phyloP scores from a whole-genome alignment of 2,329 filamentous ascomycete genomes.

The Aureobasidium mangrovei region DNA sequence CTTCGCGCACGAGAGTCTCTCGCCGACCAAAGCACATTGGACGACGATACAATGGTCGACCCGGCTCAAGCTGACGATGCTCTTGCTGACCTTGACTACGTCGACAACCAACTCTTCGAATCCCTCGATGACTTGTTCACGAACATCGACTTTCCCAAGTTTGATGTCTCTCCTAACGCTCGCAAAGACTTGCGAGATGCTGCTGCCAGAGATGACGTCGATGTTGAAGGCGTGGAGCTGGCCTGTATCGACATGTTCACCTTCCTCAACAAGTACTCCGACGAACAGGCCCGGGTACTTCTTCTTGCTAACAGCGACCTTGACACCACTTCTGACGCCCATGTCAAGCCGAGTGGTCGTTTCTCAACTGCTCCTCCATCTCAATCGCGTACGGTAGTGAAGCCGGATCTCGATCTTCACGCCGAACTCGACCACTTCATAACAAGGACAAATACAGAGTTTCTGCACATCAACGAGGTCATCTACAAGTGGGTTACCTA shows the following conservation, averaged over 20 bases:
- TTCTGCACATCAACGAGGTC: conserved; percentile 43
- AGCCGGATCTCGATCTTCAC: conserved; percentile 16
- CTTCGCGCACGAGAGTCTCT: conserved; percentile 52
- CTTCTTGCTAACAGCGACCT: conserved; percentile 22
- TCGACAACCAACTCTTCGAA: conserved; percentile 6
- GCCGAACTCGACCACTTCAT: conserved; percentile 35
- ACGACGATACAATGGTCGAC: conserved; percentile 24
- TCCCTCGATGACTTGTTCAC: conserved; percentile 5
- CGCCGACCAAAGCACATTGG: conserved; percentile 30
- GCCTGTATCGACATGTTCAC: conserved; percentile 6
- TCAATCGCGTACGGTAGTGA: conserved; percentile 13
- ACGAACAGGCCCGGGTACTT: conserved; percentile 21
- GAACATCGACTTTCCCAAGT: neutral
- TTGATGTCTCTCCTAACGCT: neutral
- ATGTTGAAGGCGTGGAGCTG: neutral
- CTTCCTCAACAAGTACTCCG: conserved; percentile 22
- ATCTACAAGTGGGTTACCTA: conserved; percentile 46
- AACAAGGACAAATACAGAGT: conserved; percentile 37
- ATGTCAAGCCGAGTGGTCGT: conserved; percentile 9
- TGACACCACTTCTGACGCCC: conserved; percentile 14
- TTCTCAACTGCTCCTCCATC: conserved; percentile 14
- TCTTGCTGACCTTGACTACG: conserved; percentile 11
- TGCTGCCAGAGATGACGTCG: neutral
- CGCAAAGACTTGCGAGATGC: conserved; percentile 7
- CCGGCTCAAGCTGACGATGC: conserved; percentile 6